Evolutionary conservation across 2,329 filamentous ascomycete species (phyloP).

Genomic region (Clarireedia homoeocarpa): DNA sequence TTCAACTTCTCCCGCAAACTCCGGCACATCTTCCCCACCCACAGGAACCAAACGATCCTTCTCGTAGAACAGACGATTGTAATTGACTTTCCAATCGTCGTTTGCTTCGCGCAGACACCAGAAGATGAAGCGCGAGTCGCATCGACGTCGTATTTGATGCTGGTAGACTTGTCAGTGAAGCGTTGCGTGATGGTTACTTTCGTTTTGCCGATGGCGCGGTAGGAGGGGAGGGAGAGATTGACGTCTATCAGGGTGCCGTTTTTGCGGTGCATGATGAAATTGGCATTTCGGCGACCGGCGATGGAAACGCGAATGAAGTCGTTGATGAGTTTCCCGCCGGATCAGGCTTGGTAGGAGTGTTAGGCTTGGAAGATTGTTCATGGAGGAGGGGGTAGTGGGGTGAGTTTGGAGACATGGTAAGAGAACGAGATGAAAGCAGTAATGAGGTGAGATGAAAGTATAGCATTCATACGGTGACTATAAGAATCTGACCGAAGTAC

Average conservation of each 20-base stretch:
- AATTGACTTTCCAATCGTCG: background rate
- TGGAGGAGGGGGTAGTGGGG: background rate
- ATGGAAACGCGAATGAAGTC: constrained; percentile 35
- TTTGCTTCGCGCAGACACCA: constrained; percentile 12
- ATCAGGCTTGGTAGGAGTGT: constrained; percentile 37
- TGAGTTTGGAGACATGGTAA: background rate
- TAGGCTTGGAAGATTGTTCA: background rate
- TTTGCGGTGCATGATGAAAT: constrained; percentile 37
- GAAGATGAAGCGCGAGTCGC: constrained; percentile 39
- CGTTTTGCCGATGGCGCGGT: constrained; percentile 39
- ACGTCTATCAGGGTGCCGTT: constrained; percentile 37
- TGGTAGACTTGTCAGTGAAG: constrained; percentile 32
- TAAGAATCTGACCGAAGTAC: no score
- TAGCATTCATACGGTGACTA: no score
- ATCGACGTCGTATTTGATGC: constrained; percentile 32
- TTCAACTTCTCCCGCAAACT: background rate
- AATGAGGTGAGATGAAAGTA: no score
- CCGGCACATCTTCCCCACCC: background rate
- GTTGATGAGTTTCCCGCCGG: constrained; percentile 33
- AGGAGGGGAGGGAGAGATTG: constrained; percentile 28
- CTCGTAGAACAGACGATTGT: background rate
- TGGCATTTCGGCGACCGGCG: constrained; percentile 33
- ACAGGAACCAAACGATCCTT: background rate
- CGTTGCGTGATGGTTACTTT: constrained; percentile 43
- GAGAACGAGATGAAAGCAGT: no score